Base-by-base conservation (phyloP, 2,329 filamentous ascomycete genomes). In the Phialocephala subalpina region DNA sequence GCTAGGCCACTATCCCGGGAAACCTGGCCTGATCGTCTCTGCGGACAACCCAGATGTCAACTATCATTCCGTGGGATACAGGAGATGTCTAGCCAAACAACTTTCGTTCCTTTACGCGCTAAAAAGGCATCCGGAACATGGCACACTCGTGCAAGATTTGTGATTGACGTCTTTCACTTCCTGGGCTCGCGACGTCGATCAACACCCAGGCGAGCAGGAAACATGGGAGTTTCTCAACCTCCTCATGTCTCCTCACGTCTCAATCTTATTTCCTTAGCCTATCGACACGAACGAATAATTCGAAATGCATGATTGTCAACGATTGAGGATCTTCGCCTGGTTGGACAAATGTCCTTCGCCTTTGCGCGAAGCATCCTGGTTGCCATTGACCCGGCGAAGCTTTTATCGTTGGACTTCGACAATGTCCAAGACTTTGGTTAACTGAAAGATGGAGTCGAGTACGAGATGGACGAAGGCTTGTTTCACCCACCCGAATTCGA, bases 141-240 rank as follows among this genome's bases (percentile, higher is more conserved):
- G 47, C 25, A n/a, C 7, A 2, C 14, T 27, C 8, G 60, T 55
- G 16, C n/a, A 6, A 12, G 20, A 27, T 16, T 16, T 56, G 9
- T 56, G 33, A 14, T 62, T 47, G 60, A 56, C 60, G 18, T 62
- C 33, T 36, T 35, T 56, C 22, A n/a, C 8, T 11, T 25, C n/a
- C 3, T 11, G 45, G 38, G 29, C 12, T 16, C 45, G 9, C 11
- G 9, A 25, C 22, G 14, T 25, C 18, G 36, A 40, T 12, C 29
- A 6, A 8, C 11, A 20, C 18, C 11, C 1, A 9, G 42, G 22
- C 35, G 20, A 56, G 7, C 14, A 33, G 27, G 29, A 47, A 9
- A 5, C n/a, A 4, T 56, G 47, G 47, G 12, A 20, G 25, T 36
- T 27, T 16, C 12, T 62, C 11, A 1, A 27, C 12, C 6, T 29